These are phyloP conservation scores for Phaffia rhodozyma DNA, from an alignment of 1,284 basidiomycete species.

Conservation along the genomic window DNA sequence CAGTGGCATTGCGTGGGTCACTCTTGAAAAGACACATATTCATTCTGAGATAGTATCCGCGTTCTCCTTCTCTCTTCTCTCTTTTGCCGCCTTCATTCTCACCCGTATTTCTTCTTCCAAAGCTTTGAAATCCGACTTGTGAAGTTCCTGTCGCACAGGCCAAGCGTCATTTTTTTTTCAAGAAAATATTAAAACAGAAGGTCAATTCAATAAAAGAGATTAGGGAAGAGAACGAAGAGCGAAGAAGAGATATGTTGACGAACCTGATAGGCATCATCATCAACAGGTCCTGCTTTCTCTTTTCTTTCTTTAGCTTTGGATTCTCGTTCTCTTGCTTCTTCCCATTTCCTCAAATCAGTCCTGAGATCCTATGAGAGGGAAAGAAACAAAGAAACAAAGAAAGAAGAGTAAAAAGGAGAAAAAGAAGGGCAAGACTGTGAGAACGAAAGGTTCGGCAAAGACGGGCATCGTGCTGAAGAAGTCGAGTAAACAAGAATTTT, in stretches of 20 bases:
- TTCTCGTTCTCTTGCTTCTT: not conserved
- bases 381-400: not conserved
- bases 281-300: not conserved
- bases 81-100: constrained; percentile 1
- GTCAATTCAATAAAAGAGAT: not conserved
- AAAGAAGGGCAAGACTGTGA: too few relatives aligned
- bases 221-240: not conserved
- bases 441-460: not conserved
- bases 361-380: not conserved
- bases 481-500: not conserved
- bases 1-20: too few relatives aligned
- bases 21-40: too few relatives aligned
- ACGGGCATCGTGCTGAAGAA: not conserved
- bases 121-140: not conserved
- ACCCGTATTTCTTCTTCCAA: not conserved
- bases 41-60: too few relatives aligned
- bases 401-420: too few relatives aligned
- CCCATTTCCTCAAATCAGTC: constrained; percentile 2
- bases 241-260: not conserved
- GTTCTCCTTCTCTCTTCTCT: not conserved
- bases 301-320: constrained; percentile 1
- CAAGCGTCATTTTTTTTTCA: not conserved
- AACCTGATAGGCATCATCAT: constrained; percentile 1
- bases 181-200: not conserved
- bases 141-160: not conserved